Conservation (phyloP, 1,284 basidiomycete genomes). For the Microbotryum intermedium region DNA sequence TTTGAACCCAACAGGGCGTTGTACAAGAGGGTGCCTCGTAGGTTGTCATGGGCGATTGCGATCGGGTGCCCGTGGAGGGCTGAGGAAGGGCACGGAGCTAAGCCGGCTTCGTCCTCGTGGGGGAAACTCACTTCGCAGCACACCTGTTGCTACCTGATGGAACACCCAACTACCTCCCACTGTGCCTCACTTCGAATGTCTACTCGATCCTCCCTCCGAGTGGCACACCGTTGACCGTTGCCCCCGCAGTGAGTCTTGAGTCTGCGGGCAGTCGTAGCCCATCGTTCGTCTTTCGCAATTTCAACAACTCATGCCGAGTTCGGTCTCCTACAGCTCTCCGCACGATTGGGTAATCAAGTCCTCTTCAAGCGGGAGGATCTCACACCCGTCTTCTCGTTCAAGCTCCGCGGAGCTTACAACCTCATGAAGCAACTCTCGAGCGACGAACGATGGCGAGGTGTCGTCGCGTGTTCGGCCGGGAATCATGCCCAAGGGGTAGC, state of each 20-base stretch:
- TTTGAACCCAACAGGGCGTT: conserved; percentile 10
- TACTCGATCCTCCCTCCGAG: conserved; percentile 25
- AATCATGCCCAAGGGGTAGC: conserved; percentile 99
- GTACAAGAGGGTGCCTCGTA: conserved; percentile 18
- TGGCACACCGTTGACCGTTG: conserved; percentile 21
- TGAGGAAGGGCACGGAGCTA: background rate
- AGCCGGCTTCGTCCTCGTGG: background rate
- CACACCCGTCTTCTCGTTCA: conserved; percentile 98
- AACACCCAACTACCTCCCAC: conserved; percentile 27
- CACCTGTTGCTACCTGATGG: conserved; percentile 26
- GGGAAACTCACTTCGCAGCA: conserved; percentile 2
- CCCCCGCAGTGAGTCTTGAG: conserved; percentile 10
- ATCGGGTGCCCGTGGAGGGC: too few species aligned
- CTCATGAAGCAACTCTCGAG: conserved; percentile 86
- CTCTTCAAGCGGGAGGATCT: conserved; percentile 91
- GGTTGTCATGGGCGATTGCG: too few species aligned
- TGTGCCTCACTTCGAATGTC: conserved; percentile 21
- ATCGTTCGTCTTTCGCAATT: background rate
- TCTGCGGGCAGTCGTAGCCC: too few species aligned
- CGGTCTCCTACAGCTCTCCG: conserved; percentile 52
- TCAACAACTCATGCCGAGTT: background rate
- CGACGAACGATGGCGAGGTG: conserved; percentile 93
- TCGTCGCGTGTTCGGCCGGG: conserved; percentile 94
- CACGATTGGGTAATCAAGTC: conserved; percentile 82
- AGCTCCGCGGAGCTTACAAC: conserved; percentile 96